Conservation (phyloP, 2,329 filamentous ascomycete genomes). For the Beauveria medogensis region DNA sequence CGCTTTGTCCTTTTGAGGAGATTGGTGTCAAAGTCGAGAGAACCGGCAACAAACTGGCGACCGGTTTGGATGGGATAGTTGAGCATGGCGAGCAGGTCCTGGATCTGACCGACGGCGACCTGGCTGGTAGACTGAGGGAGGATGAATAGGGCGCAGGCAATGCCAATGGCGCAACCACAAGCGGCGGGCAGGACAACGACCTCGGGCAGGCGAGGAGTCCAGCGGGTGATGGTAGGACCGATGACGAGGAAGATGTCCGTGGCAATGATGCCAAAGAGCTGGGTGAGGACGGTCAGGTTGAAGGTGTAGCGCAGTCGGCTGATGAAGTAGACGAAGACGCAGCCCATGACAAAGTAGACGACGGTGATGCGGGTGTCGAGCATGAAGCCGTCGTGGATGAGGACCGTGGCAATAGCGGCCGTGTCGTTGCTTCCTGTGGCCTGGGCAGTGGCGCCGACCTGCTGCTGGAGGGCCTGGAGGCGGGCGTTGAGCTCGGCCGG, state of each 20-base stretch:
- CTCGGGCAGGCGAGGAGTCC: conserved; percentile 29
- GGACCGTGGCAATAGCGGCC: conserved; percentile 17
- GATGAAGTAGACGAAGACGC: conserved; percentile 35
- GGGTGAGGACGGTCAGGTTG: conserved; percentile 34
- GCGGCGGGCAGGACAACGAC: conserved; percentile 36
- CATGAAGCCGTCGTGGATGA: conserved; percentile 38
- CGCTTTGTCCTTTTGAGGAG: conserved; percentile 21
- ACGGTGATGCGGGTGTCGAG: conserved; percentile 37
- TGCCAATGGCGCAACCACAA: conserved; percentile 36
- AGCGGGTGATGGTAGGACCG: conserved; percentile 33
- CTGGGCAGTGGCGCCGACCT: conserved; percentile 26
- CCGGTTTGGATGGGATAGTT: conserved; percentile 26
- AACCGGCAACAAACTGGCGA: conserved; percentile 14
- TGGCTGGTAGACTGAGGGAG: conserved; percentile 43
- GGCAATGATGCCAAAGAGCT: conserved; percentile 40
- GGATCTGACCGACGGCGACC: conserved; percentile 28
- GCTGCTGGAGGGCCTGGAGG: conserved; percentile 25
- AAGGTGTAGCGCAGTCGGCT: conserved; percentile 36
- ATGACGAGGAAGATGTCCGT: conserved; percentile 36
- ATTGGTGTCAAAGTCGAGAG: conserved; percentile 17
- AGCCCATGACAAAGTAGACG: conserved; percentile 29
- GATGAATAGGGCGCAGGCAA: conserved; percentile 35
- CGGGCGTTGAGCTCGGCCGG: conserved; percentile 27
- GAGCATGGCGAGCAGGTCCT: conserved; percentile 24
- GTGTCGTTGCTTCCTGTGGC: conserved; percentile 15